Evolutionary conservation across 2,329 filamentous ascomycete genomes (phyloP).

Genomic region (Fusarium camptoceras): DNA sequence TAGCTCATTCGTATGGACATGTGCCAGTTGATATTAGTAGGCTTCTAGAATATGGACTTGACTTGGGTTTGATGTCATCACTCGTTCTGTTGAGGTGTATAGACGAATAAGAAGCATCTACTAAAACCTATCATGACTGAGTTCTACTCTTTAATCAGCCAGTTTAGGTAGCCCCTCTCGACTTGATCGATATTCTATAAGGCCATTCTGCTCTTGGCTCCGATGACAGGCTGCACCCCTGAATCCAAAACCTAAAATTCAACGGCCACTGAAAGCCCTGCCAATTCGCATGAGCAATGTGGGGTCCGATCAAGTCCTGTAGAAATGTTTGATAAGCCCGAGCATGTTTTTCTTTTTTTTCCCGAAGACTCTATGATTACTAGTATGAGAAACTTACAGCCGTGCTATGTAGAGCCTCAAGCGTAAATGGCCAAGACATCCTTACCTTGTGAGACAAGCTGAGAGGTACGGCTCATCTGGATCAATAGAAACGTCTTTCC

Average conservation of each 20-base stretch:
- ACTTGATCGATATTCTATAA: not conserved
- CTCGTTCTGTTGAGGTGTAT: not conserved
- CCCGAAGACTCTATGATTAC: not conserved
- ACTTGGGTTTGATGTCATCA: constrained; percentile 23
- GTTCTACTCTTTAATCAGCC: not conserved
- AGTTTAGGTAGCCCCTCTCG: not conserved
- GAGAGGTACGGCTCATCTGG: not conserved
- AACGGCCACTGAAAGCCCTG: constrained; percentile 11
- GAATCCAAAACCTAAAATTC: constrained; percentile 26
- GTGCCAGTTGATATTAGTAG: not conserved
- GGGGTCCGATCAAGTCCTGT: constrained; percentile 17
- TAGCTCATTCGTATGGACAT: not conserved
- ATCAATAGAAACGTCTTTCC: not conserved
- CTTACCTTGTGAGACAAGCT: constrained; percentile 2
- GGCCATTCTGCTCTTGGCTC: not conserved
- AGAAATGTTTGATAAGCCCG: constrained; percentile 1
- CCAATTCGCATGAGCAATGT: constrained; percentile 17
- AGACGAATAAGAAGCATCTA: not conserved
- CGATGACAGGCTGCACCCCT: constrained; percentile 17
- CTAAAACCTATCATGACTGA: not conserved
- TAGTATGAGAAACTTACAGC: not conserved
- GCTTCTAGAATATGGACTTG: constrained; percentile 6
- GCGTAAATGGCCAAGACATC: not conserved
- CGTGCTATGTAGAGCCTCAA: not conserved
- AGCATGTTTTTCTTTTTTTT: not conserved